phyloP scores from a whole-genome alignment of 352 stramenopile species.

The Thraustotheca clavata region DNA sequence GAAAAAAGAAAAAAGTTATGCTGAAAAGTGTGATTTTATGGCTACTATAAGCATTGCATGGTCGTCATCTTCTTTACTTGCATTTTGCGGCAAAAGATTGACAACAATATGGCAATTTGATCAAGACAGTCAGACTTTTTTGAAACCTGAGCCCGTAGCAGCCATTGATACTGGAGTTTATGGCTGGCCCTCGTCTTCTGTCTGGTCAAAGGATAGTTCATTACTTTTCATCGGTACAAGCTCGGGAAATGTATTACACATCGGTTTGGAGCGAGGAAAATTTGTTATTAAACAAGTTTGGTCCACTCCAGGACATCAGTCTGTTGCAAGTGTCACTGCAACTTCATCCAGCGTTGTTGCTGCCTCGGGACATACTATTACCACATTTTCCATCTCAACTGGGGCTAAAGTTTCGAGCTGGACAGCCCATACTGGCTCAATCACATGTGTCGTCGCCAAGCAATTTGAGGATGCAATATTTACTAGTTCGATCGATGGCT shows the following conservation, averaged over 20 bases:
- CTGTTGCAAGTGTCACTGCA: conserved; percentile 55
- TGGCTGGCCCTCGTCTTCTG: conserved; percentile 55
- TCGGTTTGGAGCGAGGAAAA: conserved; percentile 20
- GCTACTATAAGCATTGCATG: conserved; percentile 58
- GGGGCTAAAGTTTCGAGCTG: conserved; percentile 35
- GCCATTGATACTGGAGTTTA: conserved; percentile 65
- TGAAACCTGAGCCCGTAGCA: conserved; percentile 35
- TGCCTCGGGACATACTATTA: conserved; percentile 53
- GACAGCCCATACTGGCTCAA: conserved; percentile 60
- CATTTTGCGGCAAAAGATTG: conserved; percentile 48
- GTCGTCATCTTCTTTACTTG: conserved; percentile 64
- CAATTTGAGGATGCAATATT: conserved; percentile 61
- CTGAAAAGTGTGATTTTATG: conserved; percentile 45
- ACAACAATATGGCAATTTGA: conserved; percentile 64
- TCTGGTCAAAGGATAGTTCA: conserved; percentile 54
- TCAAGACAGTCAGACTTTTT: conserved; percentile 21
- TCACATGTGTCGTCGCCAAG: conserved; percentile 47
- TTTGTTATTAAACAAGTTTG: conserved; percentile 44
- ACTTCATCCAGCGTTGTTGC: conserved; percentile 43
- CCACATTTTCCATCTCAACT: conserved; percentile 48
- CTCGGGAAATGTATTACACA: conserved; percentile 47
- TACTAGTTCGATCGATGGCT: conserved; percentile 49
- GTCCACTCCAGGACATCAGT: conserved; percentile 43
- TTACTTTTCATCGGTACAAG: conserved; percentile 52
- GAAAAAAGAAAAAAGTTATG: conserved; percentile 32